Evolutionary conservation across 805 yeast genomes (phyloP), one percentile per base, ranked within the genome.

Genomic region (Cyberlindnera sargentensis): DNA sequence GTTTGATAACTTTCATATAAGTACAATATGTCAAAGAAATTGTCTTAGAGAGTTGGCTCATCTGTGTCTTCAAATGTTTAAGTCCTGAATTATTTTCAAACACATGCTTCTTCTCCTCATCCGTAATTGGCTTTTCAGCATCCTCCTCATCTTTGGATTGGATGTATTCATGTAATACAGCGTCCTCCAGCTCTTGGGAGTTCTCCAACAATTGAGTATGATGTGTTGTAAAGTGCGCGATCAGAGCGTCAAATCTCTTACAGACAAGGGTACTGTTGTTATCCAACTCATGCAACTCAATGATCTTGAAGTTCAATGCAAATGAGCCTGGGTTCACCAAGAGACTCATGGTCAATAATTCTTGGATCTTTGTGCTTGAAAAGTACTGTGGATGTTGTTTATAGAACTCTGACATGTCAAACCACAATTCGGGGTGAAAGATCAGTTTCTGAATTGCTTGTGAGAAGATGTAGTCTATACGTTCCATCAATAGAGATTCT

Each of bases 381-480:
- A 47, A 51, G 11, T 32, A 42, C 4, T 48, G 36, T 6, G 49
- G 40, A 30, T 46, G 36, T 7, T 49, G 41, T 11, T 52, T 51
- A 27, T 64, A 63, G 44, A 65, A 72, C 31, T 67, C 66, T 36
- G 58, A 67, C 50, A 71, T 80, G 46, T 80, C 80, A 58, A 76
- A 86, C 95, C 95, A 89, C 26, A 83, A 61, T 53, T 83, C 87
- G 0, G 93, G 84, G 37, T 72, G 76, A 57, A 81, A 83, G 11
- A 80, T 73, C 41, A 82, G 63, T 9, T 75, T 60, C 52, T 77
- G 75, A 7, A 80, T 67, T 2, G 93, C 80, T 60, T 86, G 85
- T 51, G 75, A 75, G 60, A 76, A 87, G n/a, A 82, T 83, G 57
- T 80, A 85, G 31, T 73, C 73, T 10, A 89, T 69, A 56, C 98